Conservation (phyloP, 208 protist genomes). For the Trypanosoma cruzi region DNA sequence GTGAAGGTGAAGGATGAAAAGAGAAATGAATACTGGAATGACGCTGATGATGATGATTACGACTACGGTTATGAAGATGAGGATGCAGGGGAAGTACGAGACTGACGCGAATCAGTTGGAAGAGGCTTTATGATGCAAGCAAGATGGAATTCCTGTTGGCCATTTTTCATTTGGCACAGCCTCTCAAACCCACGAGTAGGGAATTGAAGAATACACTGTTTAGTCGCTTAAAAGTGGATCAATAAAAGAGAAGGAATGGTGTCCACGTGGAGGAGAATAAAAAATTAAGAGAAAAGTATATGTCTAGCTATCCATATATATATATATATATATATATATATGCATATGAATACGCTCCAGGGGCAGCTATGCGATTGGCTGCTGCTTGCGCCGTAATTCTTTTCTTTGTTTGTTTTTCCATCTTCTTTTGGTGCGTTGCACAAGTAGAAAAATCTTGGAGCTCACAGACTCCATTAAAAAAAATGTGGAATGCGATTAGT, state of each 20-base stretch:
- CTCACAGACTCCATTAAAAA: neutral
- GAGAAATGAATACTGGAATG: constrained; percentile 25
- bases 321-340: constrained; percentile 9
- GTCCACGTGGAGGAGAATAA: neutral
- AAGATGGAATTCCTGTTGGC: neutral
- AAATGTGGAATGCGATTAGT: constrained; percentile 33
- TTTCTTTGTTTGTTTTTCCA: neutral
- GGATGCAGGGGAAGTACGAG: neutral
- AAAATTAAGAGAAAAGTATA: neutral
- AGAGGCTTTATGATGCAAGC: neutral
- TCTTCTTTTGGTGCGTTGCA: neutral
- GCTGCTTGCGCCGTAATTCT: neutral
- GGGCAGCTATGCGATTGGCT: neutral
- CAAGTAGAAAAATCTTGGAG: neutral
- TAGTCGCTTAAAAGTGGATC: neutral
- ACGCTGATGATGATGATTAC: constrained; percentile 28
- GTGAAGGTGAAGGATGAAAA: constrained; percentile 35
- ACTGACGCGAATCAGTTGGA: neutral
- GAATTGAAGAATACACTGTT: neutral
- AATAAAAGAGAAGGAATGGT: neutral
- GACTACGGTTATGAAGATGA: constrained; percentile 50
- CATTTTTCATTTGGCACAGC: neutral
- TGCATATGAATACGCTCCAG: neutral
- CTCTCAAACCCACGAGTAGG: neutral
- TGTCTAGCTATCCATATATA: constrained; percentile 7